Evolutionary conservation across 1,284 basidiomycete genomes (phyloP).

Genomic region (Athelia sp.): DNA sequence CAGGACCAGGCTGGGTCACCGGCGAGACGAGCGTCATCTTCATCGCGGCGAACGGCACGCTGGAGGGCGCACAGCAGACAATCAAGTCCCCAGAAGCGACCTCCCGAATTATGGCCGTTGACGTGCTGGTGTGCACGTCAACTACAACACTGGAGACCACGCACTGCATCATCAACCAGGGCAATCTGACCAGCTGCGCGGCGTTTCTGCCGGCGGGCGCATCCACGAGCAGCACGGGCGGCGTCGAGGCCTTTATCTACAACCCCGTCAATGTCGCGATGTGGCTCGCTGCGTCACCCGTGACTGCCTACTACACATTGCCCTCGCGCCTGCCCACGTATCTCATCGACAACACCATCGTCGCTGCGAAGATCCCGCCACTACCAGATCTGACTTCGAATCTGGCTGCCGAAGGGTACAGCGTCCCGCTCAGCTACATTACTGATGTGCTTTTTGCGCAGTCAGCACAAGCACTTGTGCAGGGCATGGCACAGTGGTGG

Average conservation of each 20-base stretch:
- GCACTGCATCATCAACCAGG: background rate
- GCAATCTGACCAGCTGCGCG: background rate
- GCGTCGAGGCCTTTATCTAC: background rate
- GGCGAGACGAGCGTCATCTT: background rate
- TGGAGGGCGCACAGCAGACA: background rate
- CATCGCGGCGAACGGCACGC: background rate
- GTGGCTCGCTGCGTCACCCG: background rate
- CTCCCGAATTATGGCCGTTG: background rate
- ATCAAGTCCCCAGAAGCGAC: background rate
- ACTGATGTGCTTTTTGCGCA: background rate
- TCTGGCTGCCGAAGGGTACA: background rate
- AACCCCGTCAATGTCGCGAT: background rate
- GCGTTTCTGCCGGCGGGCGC: background rate
- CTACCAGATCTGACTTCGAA: background rate
- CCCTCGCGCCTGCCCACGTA: background rate
- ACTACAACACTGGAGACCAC: background rate
- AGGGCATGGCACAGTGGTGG: background rate
- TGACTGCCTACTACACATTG: background rate
- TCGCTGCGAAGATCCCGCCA: background rate
- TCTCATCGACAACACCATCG: background rate
- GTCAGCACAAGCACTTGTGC: background rate
- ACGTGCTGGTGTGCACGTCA: background rate
- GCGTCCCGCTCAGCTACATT: background rate
- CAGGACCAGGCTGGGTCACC: background rate
- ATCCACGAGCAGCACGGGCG: background rate